Evolutionary conservation across 495 filamentous ascomycete genomes (phyloP).

Genomic region (Tuber brumale): DNA sequence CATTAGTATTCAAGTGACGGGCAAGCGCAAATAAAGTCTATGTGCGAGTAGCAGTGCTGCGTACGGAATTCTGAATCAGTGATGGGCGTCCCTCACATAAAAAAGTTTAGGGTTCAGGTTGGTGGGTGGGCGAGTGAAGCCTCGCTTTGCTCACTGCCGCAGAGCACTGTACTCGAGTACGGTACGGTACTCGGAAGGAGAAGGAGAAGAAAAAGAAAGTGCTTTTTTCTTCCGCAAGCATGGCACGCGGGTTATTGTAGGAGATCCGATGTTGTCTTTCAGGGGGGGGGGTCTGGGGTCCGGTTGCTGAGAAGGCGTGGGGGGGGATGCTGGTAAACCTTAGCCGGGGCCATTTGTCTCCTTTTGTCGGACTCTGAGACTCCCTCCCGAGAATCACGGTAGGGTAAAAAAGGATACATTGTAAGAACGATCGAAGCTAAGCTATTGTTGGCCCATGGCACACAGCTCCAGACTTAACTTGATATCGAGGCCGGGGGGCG

Average conservation of each 20-base stretch:
- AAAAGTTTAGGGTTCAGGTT: neutral
- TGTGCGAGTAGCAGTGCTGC: neutral
- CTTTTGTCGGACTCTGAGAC: neutral
- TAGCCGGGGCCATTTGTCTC: neutral
- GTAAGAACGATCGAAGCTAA: neutral
- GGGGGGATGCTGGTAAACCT: neutral
- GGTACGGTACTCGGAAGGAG: neutral
- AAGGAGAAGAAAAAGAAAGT: neutral
- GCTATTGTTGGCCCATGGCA: neutral
- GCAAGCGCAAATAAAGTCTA: neutral
- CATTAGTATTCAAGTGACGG: neutral
- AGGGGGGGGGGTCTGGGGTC: neutral
- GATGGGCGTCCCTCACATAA: neutral
- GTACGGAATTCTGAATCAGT: too few relatives aligned
- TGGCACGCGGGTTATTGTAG: neutral
- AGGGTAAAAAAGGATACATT: neutral
- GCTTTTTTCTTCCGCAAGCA: neutral
- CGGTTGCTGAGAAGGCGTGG: neutral
- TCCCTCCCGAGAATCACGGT: neutral
- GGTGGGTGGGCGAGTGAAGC: too few relatives aligned
- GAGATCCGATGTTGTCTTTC: slow-evolving; percentile 4
- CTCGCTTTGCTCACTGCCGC: too few relatives aligned
- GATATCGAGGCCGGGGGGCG: neutral
- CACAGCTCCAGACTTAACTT: neutral
- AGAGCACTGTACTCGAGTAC: neutral